A percentile compares a stretch with the other conserved stretches of the same genome.
phyloP scores from a whole-genome alignment of 202 grass and related monocot species.

The Panicum hallii region DNA sequence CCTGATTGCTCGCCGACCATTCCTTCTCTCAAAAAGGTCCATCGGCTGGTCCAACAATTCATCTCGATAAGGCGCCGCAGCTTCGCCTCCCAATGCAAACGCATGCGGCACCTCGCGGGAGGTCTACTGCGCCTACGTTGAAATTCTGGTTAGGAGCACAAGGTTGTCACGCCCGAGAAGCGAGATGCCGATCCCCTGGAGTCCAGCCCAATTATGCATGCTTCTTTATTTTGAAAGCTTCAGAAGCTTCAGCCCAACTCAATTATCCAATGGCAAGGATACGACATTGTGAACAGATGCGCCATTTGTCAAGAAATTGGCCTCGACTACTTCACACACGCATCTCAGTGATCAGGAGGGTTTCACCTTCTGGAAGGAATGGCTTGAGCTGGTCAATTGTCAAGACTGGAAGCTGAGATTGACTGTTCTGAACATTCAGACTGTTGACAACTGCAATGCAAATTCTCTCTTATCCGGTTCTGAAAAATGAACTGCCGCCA shows the following conservation, averaged over 20 bases:
- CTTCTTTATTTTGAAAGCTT: neutral
- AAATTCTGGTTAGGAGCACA: conserved; percentile 44
- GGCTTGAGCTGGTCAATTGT: neutral
- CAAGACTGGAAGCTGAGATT: neutral
- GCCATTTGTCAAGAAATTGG: conserved; percentile 33
- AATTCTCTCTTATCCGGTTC: neutral
- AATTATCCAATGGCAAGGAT: conserved; percentile 4
- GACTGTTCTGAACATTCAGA: conserved; percentile 9
- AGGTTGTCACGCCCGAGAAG: conserved; percentile 30
- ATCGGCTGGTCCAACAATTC: conserved; percentile 31
- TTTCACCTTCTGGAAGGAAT: conserved; percentile 20
- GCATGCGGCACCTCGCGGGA: conserved; percentile 9
- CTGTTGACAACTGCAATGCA: neutral
- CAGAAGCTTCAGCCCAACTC: conserved; percentile 20
- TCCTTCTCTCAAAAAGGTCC: conserved; percentile 18
- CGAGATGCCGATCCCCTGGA: conserved; percentile 29
- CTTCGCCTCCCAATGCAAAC: conserved; percentile 36
- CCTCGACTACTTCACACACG: neutral
- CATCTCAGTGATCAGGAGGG: neutral
- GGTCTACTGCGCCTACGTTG: conserved; percentile 42
- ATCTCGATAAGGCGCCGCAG: conserved; percentile 38
- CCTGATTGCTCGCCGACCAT: conserved; percentile 30
- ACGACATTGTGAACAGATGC: neutral
- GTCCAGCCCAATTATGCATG: conserved; percentile 22
- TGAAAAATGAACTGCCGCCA: neutral